Evolutionary conservation across 768 basidiomycete species (phyloP).

Genomic region (Kwoniella sp.): DNA sequence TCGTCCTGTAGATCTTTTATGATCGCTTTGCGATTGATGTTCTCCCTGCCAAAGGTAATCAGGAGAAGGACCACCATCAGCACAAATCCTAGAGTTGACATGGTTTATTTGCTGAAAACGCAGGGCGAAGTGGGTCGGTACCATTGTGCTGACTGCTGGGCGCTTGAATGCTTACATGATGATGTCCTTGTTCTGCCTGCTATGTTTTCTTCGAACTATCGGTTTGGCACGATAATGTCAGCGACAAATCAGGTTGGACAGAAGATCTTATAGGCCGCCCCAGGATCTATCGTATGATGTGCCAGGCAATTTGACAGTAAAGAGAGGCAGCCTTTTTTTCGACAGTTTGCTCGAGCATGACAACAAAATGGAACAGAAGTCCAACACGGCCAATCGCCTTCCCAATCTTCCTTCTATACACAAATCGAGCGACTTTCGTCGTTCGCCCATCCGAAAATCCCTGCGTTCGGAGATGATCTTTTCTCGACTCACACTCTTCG

Average conservation of each 20-base stretch:
- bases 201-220: constrained; percentile 42
- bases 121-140: background rate
- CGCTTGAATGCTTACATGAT: constrained; percentile 25
- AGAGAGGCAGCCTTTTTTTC: no score
- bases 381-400: background rate
- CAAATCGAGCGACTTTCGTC: background rate
- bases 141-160: background rate
- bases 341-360: no score
- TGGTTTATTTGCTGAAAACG: no score
- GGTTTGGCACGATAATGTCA: constrained; percentile 14
- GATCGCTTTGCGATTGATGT: constrained; percentile 22
- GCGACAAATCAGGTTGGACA: background rate
- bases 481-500: constrained; percentile 36
- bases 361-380: background rate
- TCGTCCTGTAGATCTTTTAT: constrained; percentile 36
- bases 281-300: no score
- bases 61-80: no score
- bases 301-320: no score
- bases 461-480: no score
- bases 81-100: no score
- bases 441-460: no score
- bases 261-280: background rate
- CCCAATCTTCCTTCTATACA: no score
- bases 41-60: constrained; percentile 16
- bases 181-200: constrained; percentile 46